phyloP scores from a whole-genome alignment of 2,329 filamentous ascomycete species.

The Fonsecaea nubica region DNA sequence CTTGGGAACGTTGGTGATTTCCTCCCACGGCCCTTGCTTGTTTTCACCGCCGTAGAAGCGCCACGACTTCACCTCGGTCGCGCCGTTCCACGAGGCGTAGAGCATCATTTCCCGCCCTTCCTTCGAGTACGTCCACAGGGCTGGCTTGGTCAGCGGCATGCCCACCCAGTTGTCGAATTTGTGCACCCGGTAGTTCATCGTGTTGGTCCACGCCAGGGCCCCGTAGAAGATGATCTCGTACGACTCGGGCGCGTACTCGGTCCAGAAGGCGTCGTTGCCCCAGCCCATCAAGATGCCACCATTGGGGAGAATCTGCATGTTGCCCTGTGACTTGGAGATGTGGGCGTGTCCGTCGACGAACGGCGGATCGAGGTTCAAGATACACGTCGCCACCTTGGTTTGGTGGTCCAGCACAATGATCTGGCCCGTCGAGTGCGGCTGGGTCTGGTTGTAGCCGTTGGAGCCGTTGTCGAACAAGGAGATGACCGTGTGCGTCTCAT shows the following conservation, averaged over 20 bases:
- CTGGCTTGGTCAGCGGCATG: slow-evolving; percentile 50
- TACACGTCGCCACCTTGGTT: slow-evolving; percentile 46
- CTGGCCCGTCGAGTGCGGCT: slow-evolving; percentile 49
- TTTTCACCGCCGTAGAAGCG: slow-evolving; percentile 42
- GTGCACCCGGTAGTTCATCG: slow-evolving; percentile 53
- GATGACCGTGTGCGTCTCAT: slow-evolving; percentile 48
- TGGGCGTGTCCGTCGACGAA: slow-evolving; percentile 33
- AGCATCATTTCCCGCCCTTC: slow-evolving; percentile 40
- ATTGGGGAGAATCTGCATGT: slow-evolving; percentile 48
- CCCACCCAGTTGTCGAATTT: slow-evolving; percentile 52
- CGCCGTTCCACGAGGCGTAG: slow-evolving; percentile 57
- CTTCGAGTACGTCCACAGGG: slow-evolving; percentile 49
- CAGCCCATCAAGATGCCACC: slow-evolving; percentile 50
- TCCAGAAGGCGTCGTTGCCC: slow-evolving; percentile 51
- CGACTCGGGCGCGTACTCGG: slow-evolving; percentile 46
- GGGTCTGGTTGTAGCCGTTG: slow-evolving; percentile 51
- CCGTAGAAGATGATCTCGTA: slow-evolving; percentile 48
- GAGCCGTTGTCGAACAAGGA: slow-evolving; percentile 53
- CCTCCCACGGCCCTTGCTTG: slow-evolving; percentile 43
- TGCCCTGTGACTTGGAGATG: slow-evolving; percentile 45
- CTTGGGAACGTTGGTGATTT: slow-evolving; percentile 44
- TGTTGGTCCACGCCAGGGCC: slow-evolving; percentile 43
- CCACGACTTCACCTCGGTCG: slow-evolving; percentile 55
- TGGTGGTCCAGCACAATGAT: slow-evolving; percentile 49
- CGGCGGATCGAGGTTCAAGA: slow-evolving; percentile 44